Evolutionary conservation across 139 green algal species (phyloP), one percentile per base, ranked within the genome.

Genomic region (Closterium sp.): DNA sequence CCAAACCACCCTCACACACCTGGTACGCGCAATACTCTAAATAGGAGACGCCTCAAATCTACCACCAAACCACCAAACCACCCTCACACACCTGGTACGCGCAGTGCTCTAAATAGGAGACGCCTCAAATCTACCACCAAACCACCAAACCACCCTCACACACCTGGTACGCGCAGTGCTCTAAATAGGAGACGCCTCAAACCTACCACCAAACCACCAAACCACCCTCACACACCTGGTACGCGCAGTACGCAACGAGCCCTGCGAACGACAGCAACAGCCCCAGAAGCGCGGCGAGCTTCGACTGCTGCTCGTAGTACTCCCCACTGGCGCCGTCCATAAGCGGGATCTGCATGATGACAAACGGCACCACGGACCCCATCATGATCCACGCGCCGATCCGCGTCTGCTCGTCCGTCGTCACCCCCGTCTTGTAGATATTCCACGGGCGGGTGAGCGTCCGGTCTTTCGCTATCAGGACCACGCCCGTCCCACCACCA

Each of bases 171-270:
- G n/a, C n/a, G n/a, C n/a, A n/a, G n/a, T n/a, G n/a, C n/a, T n/a
- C n/a, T n/a, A n/a, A n/a, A n/a, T n/a, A n/a, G n/a, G n/a, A n/a
- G n/a, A n/a, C n/a, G n/a, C n/a, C n/a, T n/a, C n/a, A n/a, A n/a
- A n/a, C n/a, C 55, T 76, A 10, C 38, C 38, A 10, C 38, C 38
- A 35, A 19, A 64, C 4, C 31, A 69, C 7, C 8, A 28, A 7
- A 30, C 19, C 19, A 38, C 32, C 23, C 33, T 35, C 66, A 55
- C 31, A 31, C 84, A 93, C 91, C 91, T 94, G 91, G 91, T 95
- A 97, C 3, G 81, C 69, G 90, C 92, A 96, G 93, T 97, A 97
- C 0, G 64, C 90, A 5, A 92, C 93, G 32, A 95, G 84, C 4
- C 84, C 87, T 0, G 87, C 31, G 3, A 95, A 76, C 87, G 95